Percentiles rank a stretch among this genome's conserved stretches.
phyloP scores from a whole-genome alignment of 2,329 filamentous ascomycete species.

The Phialophora expanda region DNA sequence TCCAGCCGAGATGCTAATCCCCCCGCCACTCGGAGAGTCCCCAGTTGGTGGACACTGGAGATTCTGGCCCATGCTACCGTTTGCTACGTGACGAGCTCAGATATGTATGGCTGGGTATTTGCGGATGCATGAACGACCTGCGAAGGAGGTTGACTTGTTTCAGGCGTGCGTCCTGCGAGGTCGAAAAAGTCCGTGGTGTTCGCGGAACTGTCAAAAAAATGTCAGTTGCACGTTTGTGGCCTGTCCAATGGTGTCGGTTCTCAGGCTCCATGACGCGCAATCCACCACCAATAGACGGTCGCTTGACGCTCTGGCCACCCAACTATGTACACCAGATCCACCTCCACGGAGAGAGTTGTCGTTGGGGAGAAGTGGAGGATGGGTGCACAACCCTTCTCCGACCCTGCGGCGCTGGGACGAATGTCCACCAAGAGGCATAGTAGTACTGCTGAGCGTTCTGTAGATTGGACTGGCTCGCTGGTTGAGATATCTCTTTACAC shows the following conservation, averaged over 20 bases:
- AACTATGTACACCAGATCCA: not conserved
- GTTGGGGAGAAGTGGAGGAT: not conserved
- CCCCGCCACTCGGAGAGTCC: slow-evolving; percentile 23
- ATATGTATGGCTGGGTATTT: slow-evolving; percentile 23
- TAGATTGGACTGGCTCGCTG: not conserved
- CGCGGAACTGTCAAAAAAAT: slow-evolving; percentile 15
- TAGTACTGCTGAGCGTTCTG: not conserved
- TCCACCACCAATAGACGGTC: slow-evolving; percentile 13
- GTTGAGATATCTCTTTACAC: not conserved
- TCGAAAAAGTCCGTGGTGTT: slow-evolving; percentile 21
- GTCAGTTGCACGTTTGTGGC: not conserved
- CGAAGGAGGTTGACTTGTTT: slow-evolving; percentile 34
- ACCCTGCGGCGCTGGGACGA: not conserved
- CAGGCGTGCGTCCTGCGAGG: slow-evolving; percentile 25
- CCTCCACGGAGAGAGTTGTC: not conserved
- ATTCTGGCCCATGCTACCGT: slow-evolving; percentile 7
- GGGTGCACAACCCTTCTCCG: not conserved
- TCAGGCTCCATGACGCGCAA: slow-evolving; percentile 13
- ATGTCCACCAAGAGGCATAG: not conserved
- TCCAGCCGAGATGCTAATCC: slow-evolving; percentile 15
- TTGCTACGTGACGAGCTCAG: slow-evolving; percentile 2
- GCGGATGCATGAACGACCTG: slow-evolving; percentile 5
- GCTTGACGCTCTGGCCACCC: not conserved
- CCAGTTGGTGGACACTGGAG: slow-evolving; percentile 7
- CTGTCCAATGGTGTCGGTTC: slow-evolving; percentile 8